Conservation (phyloP, 176 grass and related monocot genomes). For the Puccinellia tenuiflora region DNA sequence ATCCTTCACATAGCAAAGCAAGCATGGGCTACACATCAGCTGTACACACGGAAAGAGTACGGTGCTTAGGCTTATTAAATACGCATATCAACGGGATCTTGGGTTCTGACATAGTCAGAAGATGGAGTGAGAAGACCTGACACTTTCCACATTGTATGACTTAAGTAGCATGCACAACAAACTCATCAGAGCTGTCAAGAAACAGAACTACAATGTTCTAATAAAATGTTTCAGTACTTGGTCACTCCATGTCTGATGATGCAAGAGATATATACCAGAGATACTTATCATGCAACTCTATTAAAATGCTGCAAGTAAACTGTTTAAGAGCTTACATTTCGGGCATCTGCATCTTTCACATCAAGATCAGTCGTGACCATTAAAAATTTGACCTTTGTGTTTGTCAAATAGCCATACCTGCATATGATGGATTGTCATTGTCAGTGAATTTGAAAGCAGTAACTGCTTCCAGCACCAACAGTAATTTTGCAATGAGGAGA, state of each 20-base stretch:
- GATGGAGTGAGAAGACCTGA: background rate
- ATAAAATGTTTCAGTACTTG: background rate
- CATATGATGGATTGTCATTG: conserved; percentile 15
- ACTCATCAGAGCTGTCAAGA: background rate
- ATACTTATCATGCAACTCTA: background rate
- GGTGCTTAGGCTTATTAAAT: background rate
- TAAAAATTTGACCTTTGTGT: conserved; percentile 95
- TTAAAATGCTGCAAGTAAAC: background rate
- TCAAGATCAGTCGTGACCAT: conserved; percentile 95
- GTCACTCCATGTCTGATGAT: background rate
- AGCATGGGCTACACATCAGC: background rate
- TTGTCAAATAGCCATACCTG: conserved; percentile 96
- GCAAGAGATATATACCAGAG: background rate
- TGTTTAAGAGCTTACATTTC: conserved; percentile 70
- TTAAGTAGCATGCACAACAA: background rate
- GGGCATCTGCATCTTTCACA: conserved; percentile 95
- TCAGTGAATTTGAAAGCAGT: background rate
- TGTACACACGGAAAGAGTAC: background rate
- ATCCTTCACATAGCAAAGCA: background rate
- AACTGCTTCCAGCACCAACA: background rate
- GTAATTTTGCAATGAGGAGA: background rate
- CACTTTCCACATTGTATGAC: background rate
- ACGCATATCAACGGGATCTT: background rate
- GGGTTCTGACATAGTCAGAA: background rate
- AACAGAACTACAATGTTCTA: background rate